A percentile compares a stretch with the other conserved stretches of the same genome.
Conservation (phyloP, 805 yeast species). For the Candida germanica region DNA sequence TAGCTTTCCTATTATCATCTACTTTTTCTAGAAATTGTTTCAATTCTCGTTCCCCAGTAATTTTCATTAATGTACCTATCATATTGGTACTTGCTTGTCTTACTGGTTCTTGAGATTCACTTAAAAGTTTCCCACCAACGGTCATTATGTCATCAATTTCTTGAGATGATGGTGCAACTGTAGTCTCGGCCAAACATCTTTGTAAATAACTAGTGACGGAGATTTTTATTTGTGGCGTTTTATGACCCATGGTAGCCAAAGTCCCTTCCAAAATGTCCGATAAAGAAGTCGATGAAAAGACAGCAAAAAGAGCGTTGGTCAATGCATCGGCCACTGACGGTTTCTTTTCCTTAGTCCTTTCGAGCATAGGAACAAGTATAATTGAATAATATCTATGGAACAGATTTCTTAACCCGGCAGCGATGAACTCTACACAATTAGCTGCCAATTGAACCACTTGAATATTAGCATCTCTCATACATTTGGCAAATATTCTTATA, state of each 20-base stretch:
- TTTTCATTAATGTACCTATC: constrained; percentile 78
- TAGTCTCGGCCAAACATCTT: constrained; percentile 56
- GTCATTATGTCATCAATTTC: constrained; percentile 61
- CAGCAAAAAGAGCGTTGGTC: constrained; percentile 60
- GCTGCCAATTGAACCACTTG: constrained; percentile 83
- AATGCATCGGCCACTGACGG: constrained; percentile 71
- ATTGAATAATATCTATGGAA: constrained; percentile 54
- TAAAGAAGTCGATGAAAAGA: constrained; percentile 50
- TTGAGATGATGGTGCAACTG: constrained; percentile 43
- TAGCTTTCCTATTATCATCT: constrained; percentile 69
- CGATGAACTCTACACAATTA: constrained; percentile 56
- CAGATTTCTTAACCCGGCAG: constrained; percentile 58
- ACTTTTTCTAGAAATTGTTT: constrained; percentile 59
- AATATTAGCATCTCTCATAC: constrained; percentile 84
- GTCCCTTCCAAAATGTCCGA: constrained; percentile 59
- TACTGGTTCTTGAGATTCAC: constrained; percentile 82
- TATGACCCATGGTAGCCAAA: constrained; percentile 60
- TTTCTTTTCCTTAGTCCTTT: constrained; percentile 86
- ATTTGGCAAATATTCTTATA: constrained; percentile 61
- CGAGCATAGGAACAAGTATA: constrained; percentile 63
- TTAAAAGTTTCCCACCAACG: constrained; percentile 57
- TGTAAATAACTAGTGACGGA: constrained; percentile 65
- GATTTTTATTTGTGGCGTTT: constrained; percentile 78
- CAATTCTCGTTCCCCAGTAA: constrained; percentile 72
- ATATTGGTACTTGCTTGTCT: constrained; percentile 74